phyloP scores from a whole-genome alignment of 129 eudicot genomes.

The Artemisia tridentata region DNA sequence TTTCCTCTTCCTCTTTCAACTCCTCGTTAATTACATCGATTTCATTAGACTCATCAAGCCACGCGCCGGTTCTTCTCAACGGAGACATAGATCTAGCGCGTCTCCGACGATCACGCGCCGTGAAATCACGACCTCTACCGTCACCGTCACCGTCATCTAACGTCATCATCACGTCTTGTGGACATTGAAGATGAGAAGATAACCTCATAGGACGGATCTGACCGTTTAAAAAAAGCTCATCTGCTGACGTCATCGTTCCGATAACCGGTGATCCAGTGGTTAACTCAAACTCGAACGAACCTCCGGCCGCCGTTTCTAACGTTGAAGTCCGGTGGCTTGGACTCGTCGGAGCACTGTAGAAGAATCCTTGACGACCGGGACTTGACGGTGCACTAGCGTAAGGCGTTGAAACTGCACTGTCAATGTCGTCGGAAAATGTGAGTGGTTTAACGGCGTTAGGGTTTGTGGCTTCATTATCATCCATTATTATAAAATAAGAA shows the following conservation, averaged over 20 bases:
- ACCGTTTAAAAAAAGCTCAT: constrained; percentile 76
- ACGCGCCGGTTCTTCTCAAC: constrained; percentile 39
- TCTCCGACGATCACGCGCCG: constrained; percentile 49
- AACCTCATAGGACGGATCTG: constrained; percentile 95
- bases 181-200: constrained; percentile 63
- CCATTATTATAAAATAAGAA: constrained; percentile 16
- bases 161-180: constrained; percentile 64
- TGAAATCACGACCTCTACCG: constrained; percentile 48
- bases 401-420: constrained; percentile 65
- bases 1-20: constrained; percentile 14
- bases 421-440: constrained; percentile 39
- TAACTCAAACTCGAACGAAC: constrained; percentile 66
- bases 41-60: constrained; percentile 39
- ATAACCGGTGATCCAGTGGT: constrained; percentile 25
- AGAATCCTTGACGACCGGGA: constrained; percentile 67
- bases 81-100: constrained; percentile 88
- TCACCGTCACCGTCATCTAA: constrained; percentile 31
- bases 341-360: constrained; percentile 86
- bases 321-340: constrained; percentile 54
- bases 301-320: constrained; percentile 16
- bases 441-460: neutral
- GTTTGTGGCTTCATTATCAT: constrained; percentile 24
- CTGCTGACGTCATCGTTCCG: constrained; percentile 73
- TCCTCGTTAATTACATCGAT: constrained; percentile 21
- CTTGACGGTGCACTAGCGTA: constrained; percentile 80